Base-by-base conservation (phyloP, 352 stramenopile genomes). In the Phytophthora lateralis region DNA sequence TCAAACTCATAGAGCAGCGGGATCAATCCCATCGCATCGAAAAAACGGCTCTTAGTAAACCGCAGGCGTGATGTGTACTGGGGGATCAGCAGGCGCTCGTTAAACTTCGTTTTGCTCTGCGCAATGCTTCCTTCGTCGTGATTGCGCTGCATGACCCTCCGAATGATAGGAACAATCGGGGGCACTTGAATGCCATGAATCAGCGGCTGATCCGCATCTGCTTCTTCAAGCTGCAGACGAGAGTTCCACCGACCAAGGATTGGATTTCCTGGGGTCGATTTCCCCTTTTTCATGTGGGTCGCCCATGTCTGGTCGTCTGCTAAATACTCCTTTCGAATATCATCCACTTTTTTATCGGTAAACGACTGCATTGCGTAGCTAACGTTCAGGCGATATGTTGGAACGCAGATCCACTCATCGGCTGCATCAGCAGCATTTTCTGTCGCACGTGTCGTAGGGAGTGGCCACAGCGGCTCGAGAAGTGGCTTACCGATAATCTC, bases 1-100 rank as follows among this genome's bases (percentile, higher is more conserved):
- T 96, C 87, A 58, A 96, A 96, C 49, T 96, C 87, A 43, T 93
- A 94, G 4, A 96, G 68, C 44, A 96, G 55, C 17, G 87, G 85
- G n/a, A 96, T 69, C 29, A 96, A 74, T 6, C 87, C 82, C 60
- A 94, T 92, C 8, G 78, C 85, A 56, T 94, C 77, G 56, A 93
- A 91, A 27, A 86, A 94, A 17, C 76, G 78, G 27, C 74, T 83
- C 65, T 89, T 91, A 30, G 69, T 80, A 30, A 96, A 38, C 0
- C 77, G 69, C 15, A 96, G 58, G 1, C 82, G 69, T 12, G 73
- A 82, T 21, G 85, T 93, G 63, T 81, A 87, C 59, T 94, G 72
- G 1, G 87, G 85, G 1, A 96, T 51, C 3, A 93, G 61, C 30
- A 85, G 66, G 1, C 87, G 87, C 51, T 96, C 87, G n/a, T 94